Base-by-base conservation (phyloP, 83 land plant species). In the Picea abies region DNA sequence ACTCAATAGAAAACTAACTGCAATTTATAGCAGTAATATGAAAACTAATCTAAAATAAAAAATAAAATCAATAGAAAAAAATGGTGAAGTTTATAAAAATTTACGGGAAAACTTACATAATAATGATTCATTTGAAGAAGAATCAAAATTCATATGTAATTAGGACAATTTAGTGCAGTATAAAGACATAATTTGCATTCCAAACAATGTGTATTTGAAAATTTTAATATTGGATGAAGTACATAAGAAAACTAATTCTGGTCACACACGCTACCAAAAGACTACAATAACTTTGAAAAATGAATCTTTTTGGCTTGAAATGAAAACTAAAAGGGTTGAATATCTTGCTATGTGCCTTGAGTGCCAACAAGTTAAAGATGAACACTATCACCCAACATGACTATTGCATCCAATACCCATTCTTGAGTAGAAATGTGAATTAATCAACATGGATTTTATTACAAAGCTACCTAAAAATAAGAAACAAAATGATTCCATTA, bases 231-330 rank as follows among this genome's bases (percentile, higher is more conserved):
- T 64, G 10, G 23, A 2, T n/a, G 9, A 6, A 9, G 3, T 17
- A 4, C 8, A 10, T 64, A 23, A 64, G n/a, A 64, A 7, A 17
- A 0, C 26, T 20, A 4, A n/a, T n/a, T 64, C 20, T 0, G 25
- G 8, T 2, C n/a, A 22, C 10, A 10, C 6, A 22, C 26, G n/a
- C 9, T 64, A 9, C 7, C 26, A 3, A 17, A 64, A 9, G 4
- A 20, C 16, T 17, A 17, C 0, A 4, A 20, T 19, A 15, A 4
- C 1, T 0, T 63, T 63, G 16, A 22, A 23, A 22, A 64, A 64
- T 0, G 0, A 64, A 2, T n/a, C 6, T 22, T 64, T 1, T 0
- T n/a, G 25, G 9, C 2, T 4, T 0, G 0, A 1, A 0, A 7
- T 6, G 10, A 4, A 64, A n/a, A 8, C 0, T 44, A 26, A 64